These are phyloP conservation scores for Coemansia furcata DNA, from an alignment of 192 early-diverging fungal genomes.

Conservation along the genomic window DNA sequence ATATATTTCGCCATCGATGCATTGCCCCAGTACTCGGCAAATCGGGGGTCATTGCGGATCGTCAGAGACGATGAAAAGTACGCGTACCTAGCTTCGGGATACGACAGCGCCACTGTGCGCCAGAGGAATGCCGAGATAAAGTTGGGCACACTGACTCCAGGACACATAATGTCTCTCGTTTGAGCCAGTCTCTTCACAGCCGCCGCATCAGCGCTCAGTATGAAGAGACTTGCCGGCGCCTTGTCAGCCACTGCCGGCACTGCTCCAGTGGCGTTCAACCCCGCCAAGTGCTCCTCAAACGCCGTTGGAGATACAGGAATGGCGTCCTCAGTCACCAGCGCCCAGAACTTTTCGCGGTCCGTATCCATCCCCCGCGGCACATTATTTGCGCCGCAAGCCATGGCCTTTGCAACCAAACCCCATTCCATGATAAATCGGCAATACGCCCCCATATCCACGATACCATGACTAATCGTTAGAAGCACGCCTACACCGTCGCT, in stretches of 20 bases:
- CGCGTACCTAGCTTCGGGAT: neutral
- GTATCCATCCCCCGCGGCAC: neutral
- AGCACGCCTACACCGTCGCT: slow-evolving; percentile 25
- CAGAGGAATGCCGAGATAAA: slow-evolving; percentile 25
- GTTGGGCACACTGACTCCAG: slow-evolving; percentile 9
- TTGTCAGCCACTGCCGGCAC: too few relatives aligned
- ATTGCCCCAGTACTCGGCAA: slow-evolving; percentile 27
- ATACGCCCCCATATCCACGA: slow-evolving; percentile 13
- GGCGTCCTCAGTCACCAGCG: neutral
- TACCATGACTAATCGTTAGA: slow-evolving; percentile 17
- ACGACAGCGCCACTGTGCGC: neutral
- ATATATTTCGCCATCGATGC: slow-evolving; percentile 14
- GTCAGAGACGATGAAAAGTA: slow-evolving; percentile 23
- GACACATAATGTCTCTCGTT: neutral
- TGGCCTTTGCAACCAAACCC: slow-evolving; percentile 1
- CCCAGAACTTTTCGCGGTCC: slow-evolving; percentile 19
- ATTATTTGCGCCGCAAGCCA: neutral
- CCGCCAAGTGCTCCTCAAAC: slow-evolving; percentile 14
- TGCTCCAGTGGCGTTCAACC: neutral
- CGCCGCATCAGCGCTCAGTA: neutral
- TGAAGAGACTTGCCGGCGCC: neutral
- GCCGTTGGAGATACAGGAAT: neutral
- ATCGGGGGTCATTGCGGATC: neutral
- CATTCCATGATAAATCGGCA: slow-evolving; percentile 9
- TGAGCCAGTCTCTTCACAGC: neutral